Evolutionary conservation across 2,329 filamentous ascomycete genomes (phyloP), one percentile per base, ranked within the genome.

Genomic region (Xylariales sp.): DNA sequence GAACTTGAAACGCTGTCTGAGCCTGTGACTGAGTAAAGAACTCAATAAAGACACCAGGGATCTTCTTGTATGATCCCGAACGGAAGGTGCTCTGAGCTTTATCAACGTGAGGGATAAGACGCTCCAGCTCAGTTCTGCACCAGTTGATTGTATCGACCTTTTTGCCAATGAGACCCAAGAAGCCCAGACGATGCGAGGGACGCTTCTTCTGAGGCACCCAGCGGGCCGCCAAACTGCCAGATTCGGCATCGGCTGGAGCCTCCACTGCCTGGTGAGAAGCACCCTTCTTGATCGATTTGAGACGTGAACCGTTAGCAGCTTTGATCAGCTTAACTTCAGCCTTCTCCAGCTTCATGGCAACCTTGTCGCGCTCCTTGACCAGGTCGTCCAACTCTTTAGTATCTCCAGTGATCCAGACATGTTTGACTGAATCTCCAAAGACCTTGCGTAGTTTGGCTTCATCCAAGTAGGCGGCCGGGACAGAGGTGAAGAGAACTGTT

Each of bases 111-210:
- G 86, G 83, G 39, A 84, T 82, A 32, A 94, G 76, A 36, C 81
- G 80, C 49, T 84, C 78, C 39, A 96, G 78, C 61, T 94, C 85
- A 1, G 74, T 70, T 38, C 93, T 85, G 48, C 82, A 86, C 85
- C 86, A 96, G 47, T 91, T 81, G 61, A 98, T 96, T 0, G 89
- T 93, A 65, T 98, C 93, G 12, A 96, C 90, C 62, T 95, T 93
- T 58, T 88, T 83, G 51, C 89, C 86, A 50, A 90, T 76, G 34
- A 86, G 71, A 12, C 76, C 78, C 16, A 93, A 62, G 5, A 75
- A 71, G 59, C 84, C 86, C 42, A 83, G 68, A 39, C 76, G 76
- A 58, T 95, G 89, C 2, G 84, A 82, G 2, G 89, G 89, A 31
- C 89, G 78, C 52, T 88, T 75, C 62, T 87, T 84, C 8, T 71